Evolutionary conservation across 139 green algal genomes (phyloP), one percentile per base, ranked within the genome.

Genomic region (Volvox africanus): DNA sequence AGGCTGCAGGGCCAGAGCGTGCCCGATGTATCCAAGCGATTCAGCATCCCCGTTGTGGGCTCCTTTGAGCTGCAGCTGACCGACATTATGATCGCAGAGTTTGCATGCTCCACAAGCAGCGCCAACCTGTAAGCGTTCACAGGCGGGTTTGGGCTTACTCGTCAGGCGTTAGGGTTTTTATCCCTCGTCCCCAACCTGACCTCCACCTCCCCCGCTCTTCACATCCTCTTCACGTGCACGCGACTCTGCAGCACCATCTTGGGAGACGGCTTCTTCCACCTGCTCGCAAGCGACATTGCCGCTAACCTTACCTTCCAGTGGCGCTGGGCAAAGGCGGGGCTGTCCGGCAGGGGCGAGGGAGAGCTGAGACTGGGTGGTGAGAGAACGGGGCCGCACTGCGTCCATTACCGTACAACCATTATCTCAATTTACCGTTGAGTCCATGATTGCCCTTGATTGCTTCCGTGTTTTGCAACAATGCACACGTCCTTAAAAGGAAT

Each of bases 301-400:
- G 91, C 83, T 16, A 37, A 91, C 61, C 33, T 94, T 26, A 69
- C 73, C 19, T 94, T 94, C 76, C 37, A 91, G 50, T 94, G 92
- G 92, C 92, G 90, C 68, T 94, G 92, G 92, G 75, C 78, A 61
- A 93, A 93, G 76, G 86, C 71, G 62, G 89, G 86, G 35, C 89
- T 93, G 79, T 88, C 83, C 71, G 92, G 92, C 37, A 93, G 37
- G 21, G 92, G 92, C 0, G 71, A 92, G 28, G 92, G 89, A 26
- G 92, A 93, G 89, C 87, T 94, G 76, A 50, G 92, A 44, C 82
- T 94, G 50, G 33, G 67, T 16, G 86, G 85, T 89, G 85, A 61
- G 81, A 55, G 44, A 55, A 55, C 9, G 44, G 44, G 44, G 44
- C 44, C 44, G 44, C 44, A 55, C 9, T 55, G 44, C 44, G 5